Conservation (phyloP, 108 stramenopile species). For the Pseudonitzschia pungens region DNA sequence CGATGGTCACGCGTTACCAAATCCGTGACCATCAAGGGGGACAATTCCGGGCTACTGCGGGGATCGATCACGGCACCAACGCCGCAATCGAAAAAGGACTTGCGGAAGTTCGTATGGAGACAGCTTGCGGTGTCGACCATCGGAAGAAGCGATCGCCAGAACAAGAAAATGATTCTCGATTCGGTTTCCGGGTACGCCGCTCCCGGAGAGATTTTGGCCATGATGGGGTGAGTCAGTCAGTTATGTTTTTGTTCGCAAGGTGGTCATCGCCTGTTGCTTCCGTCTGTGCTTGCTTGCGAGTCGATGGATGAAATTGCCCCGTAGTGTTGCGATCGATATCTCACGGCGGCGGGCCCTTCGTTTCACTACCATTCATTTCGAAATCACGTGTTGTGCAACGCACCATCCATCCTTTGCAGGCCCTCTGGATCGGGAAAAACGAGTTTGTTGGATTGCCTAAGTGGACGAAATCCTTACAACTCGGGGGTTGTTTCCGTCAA, state of each 20-base stretch:
- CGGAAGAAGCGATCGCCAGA: not conserved
- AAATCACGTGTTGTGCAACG: not conserved
- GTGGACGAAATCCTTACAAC: constrained; percentile 55
- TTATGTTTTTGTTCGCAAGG: too few relatives aligned
- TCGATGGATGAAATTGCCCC: too few relatives aligned
- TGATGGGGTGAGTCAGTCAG: constrained; percentile 52
- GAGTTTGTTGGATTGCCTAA: constrained; percentile 55
- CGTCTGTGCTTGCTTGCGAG: not conserved
- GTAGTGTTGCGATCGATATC: too few relatives aligned
- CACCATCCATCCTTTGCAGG: not conserved
- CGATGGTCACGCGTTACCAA: constrained; percentile 51
- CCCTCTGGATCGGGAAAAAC: constrained; percentile 78
- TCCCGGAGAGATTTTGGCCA: constrained; percentile 63
- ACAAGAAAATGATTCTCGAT: constrained; percentile 54
- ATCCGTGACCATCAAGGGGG: constrained; percentile 40
- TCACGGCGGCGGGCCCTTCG: not conserved
- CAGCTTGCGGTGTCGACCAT: not conserved
- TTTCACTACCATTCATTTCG: not conserved
- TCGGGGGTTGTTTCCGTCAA: constrained; percentile 58
- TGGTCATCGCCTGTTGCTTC: too few relatives aligned
- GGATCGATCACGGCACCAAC: constrained; percentile 38
- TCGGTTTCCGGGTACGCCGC: constrained; percentile 61
- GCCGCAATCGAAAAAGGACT: not conserved
- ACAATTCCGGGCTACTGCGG: constrained; percentile 35
- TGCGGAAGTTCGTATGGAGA: not conserved